A percentile compares a stretch with the other conserved stretches of the same genome.
These are phyloP conservation scores for Pilatotrama ljubarskyi DNA, from an alignment of 768 basidiomycete genomes.

Conservation along the genomic window DNA sequence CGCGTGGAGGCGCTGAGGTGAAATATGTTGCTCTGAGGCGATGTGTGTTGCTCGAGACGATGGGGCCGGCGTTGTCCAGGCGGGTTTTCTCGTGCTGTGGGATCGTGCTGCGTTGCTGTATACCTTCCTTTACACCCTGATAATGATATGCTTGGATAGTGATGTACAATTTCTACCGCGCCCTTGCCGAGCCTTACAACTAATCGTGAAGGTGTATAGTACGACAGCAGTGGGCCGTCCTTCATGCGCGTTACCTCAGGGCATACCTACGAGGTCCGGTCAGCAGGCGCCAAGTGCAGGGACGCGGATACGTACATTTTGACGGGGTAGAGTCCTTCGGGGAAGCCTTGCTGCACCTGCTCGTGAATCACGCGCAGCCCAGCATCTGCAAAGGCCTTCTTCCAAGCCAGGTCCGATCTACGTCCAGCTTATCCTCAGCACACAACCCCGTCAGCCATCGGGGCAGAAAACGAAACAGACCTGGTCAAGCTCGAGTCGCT, in stretches of 20 bases:
- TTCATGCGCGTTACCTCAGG: slow-evolving; percentile 37
- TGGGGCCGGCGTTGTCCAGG: too few relatives aligned
- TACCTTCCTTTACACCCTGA: neutral
- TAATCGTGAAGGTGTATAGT: neutral
- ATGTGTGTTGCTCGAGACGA: too few relatives aligned
- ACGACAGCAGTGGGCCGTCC: neutral
- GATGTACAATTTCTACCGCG: neutral
- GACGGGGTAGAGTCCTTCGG: slow-evolving; percentile 76
- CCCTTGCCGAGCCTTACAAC: too few relatives aligned
- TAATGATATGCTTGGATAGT: neutral
- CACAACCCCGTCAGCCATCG: neutral
- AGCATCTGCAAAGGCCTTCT: slow-evolving; percentile 68
- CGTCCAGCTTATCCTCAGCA: neutral
- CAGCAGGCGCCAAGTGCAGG: neutral
- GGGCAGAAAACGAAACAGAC: slow-evolving; percentile 38
- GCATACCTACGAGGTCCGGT: slow-evolving; percentile 49
- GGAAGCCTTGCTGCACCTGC: slow-evolving; percentile 81
- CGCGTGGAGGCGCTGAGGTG: neutral
- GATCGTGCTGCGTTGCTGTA: slow-evolving; percentile 7
- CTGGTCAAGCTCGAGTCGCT: slow-evolving; percentile 90
- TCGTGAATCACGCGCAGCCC: slow-evolving; percentile 73
- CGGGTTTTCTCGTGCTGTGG: too few relatives aligned
- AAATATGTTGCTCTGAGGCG: neutral
- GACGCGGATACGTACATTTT: slow-evolving; percentile 64
- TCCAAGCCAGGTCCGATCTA: slow-evolving; percentile 87